phyloP scores from a whole-genome alignment of 169 alveolate genomes.

The Babesia bovis region DNA sequence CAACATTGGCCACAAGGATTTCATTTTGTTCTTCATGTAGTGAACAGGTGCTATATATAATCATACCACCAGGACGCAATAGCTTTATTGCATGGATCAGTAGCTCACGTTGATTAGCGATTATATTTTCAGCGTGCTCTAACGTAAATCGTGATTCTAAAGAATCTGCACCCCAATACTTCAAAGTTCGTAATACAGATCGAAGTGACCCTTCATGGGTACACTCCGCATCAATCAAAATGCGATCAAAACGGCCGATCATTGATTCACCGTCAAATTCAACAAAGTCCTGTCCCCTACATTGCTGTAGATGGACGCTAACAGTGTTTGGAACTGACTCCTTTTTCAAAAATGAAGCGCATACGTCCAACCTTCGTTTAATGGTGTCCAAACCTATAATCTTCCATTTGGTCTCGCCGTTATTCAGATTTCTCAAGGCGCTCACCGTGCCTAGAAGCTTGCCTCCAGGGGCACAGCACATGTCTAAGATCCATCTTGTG shows the following conservation, averaged over 20 bases:
- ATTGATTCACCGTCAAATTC: conserved; percentile 45
- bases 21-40: conserved; percentile 95
- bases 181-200: conserved; percentile 81
- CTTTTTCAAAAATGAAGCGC: conserved; percentile 82
- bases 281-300: conserved; percentile 44
- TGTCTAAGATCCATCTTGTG: conserved; percentile 82
- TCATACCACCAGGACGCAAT: conserved; percentile 93
- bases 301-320: conserved; percentile 18
- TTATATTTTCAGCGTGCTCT: conserved; percentile 79
- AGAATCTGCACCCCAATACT: conserved; percentile 77
- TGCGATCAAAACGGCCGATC: conserved; percentile 87
- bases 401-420: conserved; percentile 76
- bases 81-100: conserved; percentile 92
- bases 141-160: conserved; percentile 48
- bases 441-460: conserved; percentile 90
- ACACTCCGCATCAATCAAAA: conserved; percentile 94
- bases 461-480: conserved; percentile 99
- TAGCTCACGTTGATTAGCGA: conserved; percentile 92
- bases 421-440: conserved; percentile 72
- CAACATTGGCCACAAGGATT: conserved; percentile 91
- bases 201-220: conserved; percentile 95
- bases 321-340: conserved; percentile 80
- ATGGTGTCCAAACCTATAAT: conserved; percentile 91
- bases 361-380: conserved; percentile 87
- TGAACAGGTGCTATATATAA: conserved; percentile 96